Base-by-base conservation (phyloP, 2,329 filamentous ascomycete genomes). In the Aspergillus unguis region DNA sequence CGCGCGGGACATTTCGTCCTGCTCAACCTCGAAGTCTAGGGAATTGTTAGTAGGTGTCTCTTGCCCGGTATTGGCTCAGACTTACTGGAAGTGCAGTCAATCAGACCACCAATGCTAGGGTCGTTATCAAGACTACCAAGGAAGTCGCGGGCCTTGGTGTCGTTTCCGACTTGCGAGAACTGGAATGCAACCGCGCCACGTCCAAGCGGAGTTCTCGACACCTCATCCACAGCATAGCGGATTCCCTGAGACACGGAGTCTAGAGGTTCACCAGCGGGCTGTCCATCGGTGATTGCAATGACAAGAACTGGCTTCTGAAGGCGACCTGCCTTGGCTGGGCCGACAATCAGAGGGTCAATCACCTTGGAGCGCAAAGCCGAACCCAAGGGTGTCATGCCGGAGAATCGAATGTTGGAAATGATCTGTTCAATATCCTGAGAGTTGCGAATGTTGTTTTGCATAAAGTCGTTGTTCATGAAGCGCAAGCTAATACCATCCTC, bases 41-140 rank as follows among this genome's bases (percentile, higher is more conserved):
- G 42, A 41, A 49, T 50, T 62, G 62, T 63, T 61, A 60, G 31
- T 11, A 36, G 31, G 9, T 50, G 29, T 23, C 10, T 7, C 9
- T 17, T 17, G 5, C 11, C 6, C 6, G 17, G 8, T 3, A 2
- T 17, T 6, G 17, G 31, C 8, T 6, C 6, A 11, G 56, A 75
- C 81, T 68, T 77, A 85, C 83, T 86, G 25, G 84, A 86, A 51
- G 84, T 87, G 72, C 84, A 87, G 67, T 87, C 84, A 52, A 87
- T 80, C 66, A 86, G 70, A 11, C 75, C 68, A 44, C 85, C 85
- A 61, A 87, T 80, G 25, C 69, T 68, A 9, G 83, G 82, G 54
- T 87, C 83, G 56, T 81, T 78, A 60, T 87, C 85, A n/a, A 87
- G 76, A 61, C 81, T 81, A 44, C 75, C 70, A 44, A 87, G 73